These are phyloP conservation scores for Cryphonectria nitschkei DNA, from an alignment of 2,329 filamentous ascomycete genomes.

Conservation along the genomic window DNA sequence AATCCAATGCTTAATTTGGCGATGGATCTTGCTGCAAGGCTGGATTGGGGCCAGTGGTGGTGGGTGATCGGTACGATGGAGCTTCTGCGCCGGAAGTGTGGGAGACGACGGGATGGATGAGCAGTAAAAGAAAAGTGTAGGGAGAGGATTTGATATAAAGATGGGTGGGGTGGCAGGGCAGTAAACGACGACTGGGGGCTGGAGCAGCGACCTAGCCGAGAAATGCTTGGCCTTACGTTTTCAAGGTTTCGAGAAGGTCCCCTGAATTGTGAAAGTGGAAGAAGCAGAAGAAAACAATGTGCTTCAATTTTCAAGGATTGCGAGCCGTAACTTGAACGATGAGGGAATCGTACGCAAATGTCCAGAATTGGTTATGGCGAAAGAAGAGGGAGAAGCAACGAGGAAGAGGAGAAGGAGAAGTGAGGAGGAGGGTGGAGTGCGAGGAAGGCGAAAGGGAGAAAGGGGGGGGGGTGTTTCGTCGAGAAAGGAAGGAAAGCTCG, in stretches of 20 bases:
- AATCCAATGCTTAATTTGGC: not conserved
- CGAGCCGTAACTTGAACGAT: not conserved
- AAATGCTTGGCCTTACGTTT: not conserved
- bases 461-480: not conserved
- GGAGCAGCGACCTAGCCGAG: not conserved
- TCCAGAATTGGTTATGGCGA: not conserved
- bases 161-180: too few species aligned
- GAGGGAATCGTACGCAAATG: not conserved
- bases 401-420: not conserved
- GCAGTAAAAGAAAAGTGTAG: not conserved
- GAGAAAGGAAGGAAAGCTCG: not conserved
- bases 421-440: not conserved
- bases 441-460: not conserved
- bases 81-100: not conserved
- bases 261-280: not conserved
- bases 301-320: not conserved
- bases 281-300: too few species aligned
- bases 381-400: not conserved
- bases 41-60: not conserved
- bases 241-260: not conserved
- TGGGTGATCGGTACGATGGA: not conserved
- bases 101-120: not conserved
- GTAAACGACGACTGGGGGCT: too few species aligned
- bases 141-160: not conserved
- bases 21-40: not conserved